Base-by-base conservation (phyloP, 225 moss, liverwort and hornwort species). In the Polytrichum commune region DNA sequence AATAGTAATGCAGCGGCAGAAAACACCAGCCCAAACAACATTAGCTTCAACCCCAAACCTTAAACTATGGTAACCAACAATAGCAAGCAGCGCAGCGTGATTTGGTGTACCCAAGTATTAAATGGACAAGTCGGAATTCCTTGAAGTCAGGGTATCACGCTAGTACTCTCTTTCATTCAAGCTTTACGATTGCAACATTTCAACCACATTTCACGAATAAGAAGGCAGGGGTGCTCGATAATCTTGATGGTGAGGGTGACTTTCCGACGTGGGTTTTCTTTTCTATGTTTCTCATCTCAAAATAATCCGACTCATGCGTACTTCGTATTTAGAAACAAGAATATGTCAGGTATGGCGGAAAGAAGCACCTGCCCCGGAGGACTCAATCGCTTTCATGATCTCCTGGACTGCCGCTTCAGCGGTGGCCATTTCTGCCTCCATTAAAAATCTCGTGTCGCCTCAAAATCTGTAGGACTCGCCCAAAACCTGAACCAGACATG, bases 371-470 rank as follows among this genome's bases (percentile, higher is more conserved):
- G 72, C 18, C 28, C 60, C 73, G 9, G 73, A 60, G 27, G 73
- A 53, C 69, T 76, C 73, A 8, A 81, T 73, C 18, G 76, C 73
- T 10, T 53, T 69, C 76, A 81, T 65, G 35, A 81, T 81, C 19
- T 76, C 32, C 65, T 70, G 65, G 6, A 76, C 69, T 0, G 62
- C 67, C 5, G 73, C 69, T 66, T 70, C 81, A 8, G 73, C 30
- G 30, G 66, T 76, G 5, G 68, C 55, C 73, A 65, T 76, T 30
- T 46, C 33, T 38, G 60, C 73, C 71, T 55, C 55, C 55, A 56
- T 27, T 60, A 10, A 62, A 60, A 46, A 26, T n/a, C n/a, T 20
- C 24, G 10, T 19, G 22, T 38, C 53, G 54, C 26, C 68, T 53
- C 27, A 5, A 8, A 76, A 20, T n/a, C 25, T 64, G 60, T 33